Percentiles rank a stretch among this genome's conserved stretches.
These are phyloP conservation scores for Cryphonectria carpinicola DNA, from an alignment of 2,329 filamentous ascomycete genomes.

Conservation along the genomic window DNA sequence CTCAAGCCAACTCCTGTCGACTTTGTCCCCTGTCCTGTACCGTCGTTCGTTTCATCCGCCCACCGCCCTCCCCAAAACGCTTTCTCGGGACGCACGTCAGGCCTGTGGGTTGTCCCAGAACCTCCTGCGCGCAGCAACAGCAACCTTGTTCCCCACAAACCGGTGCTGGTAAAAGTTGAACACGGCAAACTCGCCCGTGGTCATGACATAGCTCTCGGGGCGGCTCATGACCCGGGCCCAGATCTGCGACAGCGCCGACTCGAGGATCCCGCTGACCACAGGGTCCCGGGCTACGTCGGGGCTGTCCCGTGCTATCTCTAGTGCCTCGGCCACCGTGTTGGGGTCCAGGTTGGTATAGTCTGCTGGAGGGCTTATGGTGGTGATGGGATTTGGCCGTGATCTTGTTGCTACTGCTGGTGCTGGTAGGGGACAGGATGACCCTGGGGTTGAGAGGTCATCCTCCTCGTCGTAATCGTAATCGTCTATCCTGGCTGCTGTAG, in stretches of 20 bases:
- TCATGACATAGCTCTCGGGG: constrained; percentile 74
- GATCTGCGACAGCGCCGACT: constrained; percentile 64
- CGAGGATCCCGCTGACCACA: constrained; percentile 66
- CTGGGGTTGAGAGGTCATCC: not conserved
- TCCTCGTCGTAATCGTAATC: not conserved
- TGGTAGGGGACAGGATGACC: constrained; percentile 21
- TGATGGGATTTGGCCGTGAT: not conserved
- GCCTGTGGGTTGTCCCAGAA: constrained; percentile 56
- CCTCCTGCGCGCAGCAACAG: constrained; percentile 51
- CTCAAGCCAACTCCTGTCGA: not conserved
- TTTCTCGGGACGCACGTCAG: constrained; percentile 31
- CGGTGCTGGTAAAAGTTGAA: constrained; percentile 83
- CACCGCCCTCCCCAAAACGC: not conserved
- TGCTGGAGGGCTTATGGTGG: constrained; percentile 22
- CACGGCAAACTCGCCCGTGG: constrained; percentile 76
- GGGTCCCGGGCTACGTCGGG: constrained; percentile 68
- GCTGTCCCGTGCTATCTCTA: constrained; percentile 77
- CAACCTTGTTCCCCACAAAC: constrained; percentile 58
- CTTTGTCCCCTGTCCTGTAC: not conserved
- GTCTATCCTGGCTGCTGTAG: not conserved
- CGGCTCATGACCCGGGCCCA: constrained; percentile 69
- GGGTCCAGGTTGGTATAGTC: constrained; percentile 19
- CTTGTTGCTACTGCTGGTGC: constrained; percentile 19
- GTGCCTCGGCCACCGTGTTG: constrained; percentile 61
- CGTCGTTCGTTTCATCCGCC: not conserved